Percentiles rank a stretch among this genome's conserved stretches.
Conservation (phyloP, 257 asterid genomes). For the Avicennia marina region DNA sequence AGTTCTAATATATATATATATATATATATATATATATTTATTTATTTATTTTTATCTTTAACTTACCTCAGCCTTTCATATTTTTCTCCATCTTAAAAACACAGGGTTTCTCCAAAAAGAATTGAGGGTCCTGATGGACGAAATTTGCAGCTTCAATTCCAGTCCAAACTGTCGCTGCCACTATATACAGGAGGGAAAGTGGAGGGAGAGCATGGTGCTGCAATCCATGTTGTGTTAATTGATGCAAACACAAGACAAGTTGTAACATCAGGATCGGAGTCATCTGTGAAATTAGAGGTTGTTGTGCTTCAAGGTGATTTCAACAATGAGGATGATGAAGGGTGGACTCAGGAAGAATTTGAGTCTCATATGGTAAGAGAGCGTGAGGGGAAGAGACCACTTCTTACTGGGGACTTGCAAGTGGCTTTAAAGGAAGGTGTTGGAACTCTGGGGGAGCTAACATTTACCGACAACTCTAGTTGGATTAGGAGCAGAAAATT, state of each 20-base stretch:
- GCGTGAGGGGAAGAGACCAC: conserved; percentile 95
- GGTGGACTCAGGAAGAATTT: conserved; percentile 76
- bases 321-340: conserved; percentile 66
- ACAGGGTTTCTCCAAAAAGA: conserved; percentile 87
- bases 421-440: conserved; percentile 79
- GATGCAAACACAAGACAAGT: conserved; percentile 63
- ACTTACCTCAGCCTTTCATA: conserved; percentile 12
- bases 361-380: conserved; percentile 83
- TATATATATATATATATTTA: too few relatives aligned
- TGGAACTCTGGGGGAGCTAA: conserved; percentile 81
- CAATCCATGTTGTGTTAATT: conserved; percentile 59
- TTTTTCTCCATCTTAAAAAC: conserved; percentile 17
- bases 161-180: conserved; percentile 79
- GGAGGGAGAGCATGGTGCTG: conserved; percentile 83
- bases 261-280: conserved; percentile 74
- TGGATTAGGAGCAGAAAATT: conserved; percentile 98
- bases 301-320: conserved; percentile 93
- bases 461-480: conserved; percentile 95
- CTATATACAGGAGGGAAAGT: conserved; percentile 90
- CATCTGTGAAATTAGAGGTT: conserved; percentile 60
- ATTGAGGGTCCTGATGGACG: conserved; percentile 81
- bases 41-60: neutral
- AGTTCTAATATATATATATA: too few relatives aligned
- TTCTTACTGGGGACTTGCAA: conserved; percentile 78
- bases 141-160: conserved; percentile 73